Evolutionary conservation across 306 rosid genomes (phyloP).

Genomic region (Prosopis cineraria): DNA sequence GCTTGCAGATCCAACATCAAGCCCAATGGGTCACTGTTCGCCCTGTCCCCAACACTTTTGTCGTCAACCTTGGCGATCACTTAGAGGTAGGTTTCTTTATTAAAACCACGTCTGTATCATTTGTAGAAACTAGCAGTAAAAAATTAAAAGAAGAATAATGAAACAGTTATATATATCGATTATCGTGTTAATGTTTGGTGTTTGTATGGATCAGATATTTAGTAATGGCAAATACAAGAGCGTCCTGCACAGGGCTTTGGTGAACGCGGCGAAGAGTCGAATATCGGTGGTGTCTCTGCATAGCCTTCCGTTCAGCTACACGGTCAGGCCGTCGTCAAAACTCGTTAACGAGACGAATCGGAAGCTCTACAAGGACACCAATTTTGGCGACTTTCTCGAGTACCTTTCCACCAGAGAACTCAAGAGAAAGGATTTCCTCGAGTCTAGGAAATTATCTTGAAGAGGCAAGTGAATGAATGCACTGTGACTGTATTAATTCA

Average conservation of each 20-base stretch:
- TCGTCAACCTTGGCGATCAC: constrained; percentile 92
- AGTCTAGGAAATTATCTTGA: constrained; percentile 62
- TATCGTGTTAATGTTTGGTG: background rate
- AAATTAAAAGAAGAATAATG: too few relatives aligned
- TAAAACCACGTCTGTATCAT: background rate
- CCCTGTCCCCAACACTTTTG: constrained; percentile 70
- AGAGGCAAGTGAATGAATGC: background rate
- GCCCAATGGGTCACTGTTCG: constrained; percentile 78
- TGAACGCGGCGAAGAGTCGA: constrained; percentile 53
- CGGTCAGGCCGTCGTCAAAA: constrained; percentile 60
- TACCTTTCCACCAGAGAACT: constrained; percentile 62
- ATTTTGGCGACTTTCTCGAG: constrained; percentile 59
- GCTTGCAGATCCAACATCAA: constrained; percentile 70
- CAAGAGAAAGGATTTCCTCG: constrained; percentile 66
- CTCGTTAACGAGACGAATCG: constrained; percentile 69
- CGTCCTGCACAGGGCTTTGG: constrained; percentile 78
- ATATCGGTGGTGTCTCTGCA: constrained; percentile 81
- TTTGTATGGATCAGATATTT: constrained; percentile 54
- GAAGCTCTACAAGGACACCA: constrained; percentile 67
- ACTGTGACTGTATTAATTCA: background rate
- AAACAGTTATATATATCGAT: background rate
- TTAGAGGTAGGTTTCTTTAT: constrained; percentile 59
- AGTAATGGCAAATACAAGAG: constrained; percentile 95
- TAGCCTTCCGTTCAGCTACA: constrained; percentile 50
- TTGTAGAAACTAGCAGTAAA: background rate